Percentiles rank a stretch among this genome's conserved stretches.
phyloP scores from a whole-genome alignment of 352 stramenopile genomes.

The Phytophthora nicotianae region DNA sequence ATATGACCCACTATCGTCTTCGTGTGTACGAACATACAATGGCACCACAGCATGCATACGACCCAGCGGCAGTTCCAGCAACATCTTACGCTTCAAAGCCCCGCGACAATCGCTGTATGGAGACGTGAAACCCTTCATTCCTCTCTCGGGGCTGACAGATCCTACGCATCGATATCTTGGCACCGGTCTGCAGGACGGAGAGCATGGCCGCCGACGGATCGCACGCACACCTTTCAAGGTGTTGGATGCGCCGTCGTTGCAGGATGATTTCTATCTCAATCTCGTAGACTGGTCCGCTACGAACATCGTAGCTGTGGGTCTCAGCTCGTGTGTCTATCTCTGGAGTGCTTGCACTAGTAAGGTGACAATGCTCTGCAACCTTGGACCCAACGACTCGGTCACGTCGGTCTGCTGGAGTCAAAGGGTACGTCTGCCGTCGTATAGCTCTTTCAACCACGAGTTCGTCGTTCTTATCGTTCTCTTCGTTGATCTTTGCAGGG shows the following conservation, averaged over 20 bases:
- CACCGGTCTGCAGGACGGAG: conserved; percentile 24
- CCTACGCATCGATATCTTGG: conserved; percentile 40
- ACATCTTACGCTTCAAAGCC: conserved; percentile 79
- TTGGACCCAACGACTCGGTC: conserved; percentile 74
- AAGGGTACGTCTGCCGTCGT: conserved; percentile 44
- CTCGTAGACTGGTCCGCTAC: conserved; percentile 96
- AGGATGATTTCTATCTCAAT: conserved; percentile 99
- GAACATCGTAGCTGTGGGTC: conserved; percentile 95
- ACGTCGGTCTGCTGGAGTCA: conserved; percentile 95
- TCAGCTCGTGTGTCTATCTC: conserved; percentile 94
- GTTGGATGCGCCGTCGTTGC: conserved; percentile 95
- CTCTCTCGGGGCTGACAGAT: conserved; percentile 50
- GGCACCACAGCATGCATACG: conserved; percentile 38
- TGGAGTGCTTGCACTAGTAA: conserved; percentile 94
- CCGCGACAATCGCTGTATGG: conserved; percentile 61
- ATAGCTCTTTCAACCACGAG: not conserved
- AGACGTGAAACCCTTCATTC: conserved; percentile 60
- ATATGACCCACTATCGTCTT: conserved; percentile 29
- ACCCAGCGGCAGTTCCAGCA: conserved; percentile 45
- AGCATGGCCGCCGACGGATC: conserved; percentile 74
- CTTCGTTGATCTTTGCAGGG: conserved; percentile 50
- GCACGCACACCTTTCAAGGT: conserved; percentile 96
- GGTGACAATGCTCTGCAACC: conserved; percentile 95
- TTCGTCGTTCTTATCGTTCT: conserved; percentile 8
- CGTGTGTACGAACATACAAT: conserved; percentile 35